Conservation (phyloP, 495 filamentous ascomycete genomes). For the Wilcoxina mikolae region DNA sequence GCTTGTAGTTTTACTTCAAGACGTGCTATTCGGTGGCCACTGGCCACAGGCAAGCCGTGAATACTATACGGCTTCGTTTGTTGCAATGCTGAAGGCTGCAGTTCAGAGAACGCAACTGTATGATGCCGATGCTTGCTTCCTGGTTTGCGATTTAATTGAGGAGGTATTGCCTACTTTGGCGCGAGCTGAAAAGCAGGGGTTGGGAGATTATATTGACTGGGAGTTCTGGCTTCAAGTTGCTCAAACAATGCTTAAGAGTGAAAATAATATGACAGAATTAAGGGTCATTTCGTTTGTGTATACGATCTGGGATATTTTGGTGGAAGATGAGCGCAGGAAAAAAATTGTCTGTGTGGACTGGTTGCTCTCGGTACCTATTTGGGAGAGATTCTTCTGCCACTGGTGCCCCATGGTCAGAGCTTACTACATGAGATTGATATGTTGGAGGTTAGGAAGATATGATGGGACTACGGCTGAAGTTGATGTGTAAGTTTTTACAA, state of each 20-base stretch:
- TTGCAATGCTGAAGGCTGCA: constrained; percentile 53
- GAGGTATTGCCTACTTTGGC: constrained; percentile 40
- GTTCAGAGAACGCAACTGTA: constrained; percentile 66
- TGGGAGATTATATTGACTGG: constrained; percentile 48
- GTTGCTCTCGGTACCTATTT: constrained; percentile 61
- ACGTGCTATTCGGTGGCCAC: constrained; percentile 58
- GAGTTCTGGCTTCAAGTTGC: constrained; percentile 78
- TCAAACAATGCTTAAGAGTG: constrained; percentile 66
- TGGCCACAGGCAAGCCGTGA: constrained; percentile 40
- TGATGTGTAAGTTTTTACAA: constrained; percentile 47
- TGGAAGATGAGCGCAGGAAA: constrained; percentile 52
- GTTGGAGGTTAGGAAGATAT: constrained; percentile 79
- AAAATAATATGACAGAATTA: constrained; percentile 90
- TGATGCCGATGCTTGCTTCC: constrained; percentile 79
- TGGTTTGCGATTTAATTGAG: constrained; percentile 84
- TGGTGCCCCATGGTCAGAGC: constrained; percentile 98
- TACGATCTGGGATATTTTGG: constrained; percentile 61
- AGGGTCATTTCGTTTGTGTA: constrained; percentile 78
- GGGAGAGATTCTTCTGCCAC: constrained; percentile 78
- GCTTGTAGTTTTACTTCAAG: constrained; percentile 69
- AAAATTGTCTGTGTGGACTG: constrained; percentile 60
- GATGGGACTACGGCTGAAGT: constrained; percentile 49
- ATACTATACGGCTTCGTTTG: constrained; percentile 68
- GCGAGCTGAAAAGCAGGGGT: constrained; percentile 15
- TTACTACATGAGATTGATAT: constrained; percentile 85